Conservation (phyloP, 2,329 filamentous ascomycete species). For the Ceratocystis cubensis region DNA sequence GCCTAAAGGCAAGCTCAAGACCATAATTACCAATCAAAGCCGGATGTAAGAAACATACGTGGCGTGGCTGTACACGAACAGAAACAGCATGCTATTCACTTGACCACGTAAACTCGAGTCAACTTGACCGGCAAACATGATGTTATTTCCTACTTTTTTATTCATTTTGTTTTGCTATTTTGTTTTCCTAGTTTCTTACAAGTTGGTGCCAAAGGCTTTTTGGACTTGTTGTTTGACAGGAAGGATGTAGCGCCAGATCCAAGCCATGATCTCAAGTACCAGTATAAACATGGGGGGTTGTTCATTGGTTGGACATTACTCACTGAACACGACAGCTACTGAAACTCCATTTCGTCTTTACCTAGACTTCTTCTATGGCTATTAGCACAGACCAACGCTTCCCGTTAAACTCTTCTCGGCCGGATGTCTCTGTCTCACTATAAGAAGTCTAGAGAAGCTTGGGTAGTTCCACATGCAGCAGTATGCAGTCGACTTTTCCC, state of each 20-base stretch:
- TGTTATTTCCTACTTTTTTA: not conserved
- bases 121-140: not conserved
- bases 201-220: not conserved
- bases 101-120: conserved; percentile 3
- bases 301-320: not conserved
- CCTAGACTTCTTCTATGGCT: not conserved
- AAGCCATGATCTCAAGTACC: too few relatives aligned
- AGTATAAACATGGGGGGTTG: not conserved
- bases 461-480: not conserved
- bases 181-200: not conserved
- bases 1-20: not conserved
- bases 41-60: not conserved
- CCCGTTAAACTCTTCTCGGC: not conserved
- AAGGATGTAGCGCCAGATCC: not conserved
- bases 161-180: not conserved
- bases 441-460: too few relatives aligned
- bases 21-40: not conserved
- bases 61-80: not conserved
- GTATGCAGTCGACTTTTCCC: not conserved
- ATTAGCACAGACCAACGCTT: not conserved
- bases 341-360: not conserved
- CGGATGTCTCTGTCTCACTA: not conserved
- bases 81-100: not conserved
- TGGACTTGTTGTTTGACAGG: not conserved
- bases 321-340: not conserved